phyloP scores from a whole-genome alignment of 331 rosid species.

The Telfairia occidentalis region DNA sequence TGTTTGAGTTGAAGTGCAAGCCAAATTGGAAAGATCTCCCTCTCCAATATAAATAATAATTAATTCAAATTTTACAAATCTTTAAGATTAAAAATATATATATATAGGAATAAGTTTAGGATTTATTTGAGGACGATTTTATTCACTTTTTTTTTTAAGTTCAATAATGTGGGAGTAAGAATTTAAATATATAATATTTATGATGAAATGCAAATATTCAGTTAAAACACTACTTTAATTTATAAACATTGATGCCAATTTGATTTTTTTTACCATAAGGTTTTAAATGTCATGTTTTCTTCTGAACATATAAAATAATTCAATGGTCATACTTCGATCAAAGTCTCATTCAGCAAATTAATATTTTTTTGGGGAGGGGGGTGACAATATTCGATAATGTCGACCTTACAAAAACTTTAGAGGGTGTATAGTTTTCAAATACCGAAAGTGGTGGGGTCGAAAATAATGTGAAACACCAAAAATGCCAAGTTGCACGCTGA shows the following conservation, averaged over 20 bases:
- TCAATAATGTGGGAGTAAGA: no score
- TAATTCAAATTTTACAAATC: background rate
- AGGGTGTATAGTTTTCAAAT: background rate
- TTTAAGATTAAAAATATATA: background rate
- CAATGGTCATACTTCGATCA: background rate
- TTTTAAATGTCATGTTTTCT: no score
- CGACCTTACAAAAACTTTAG: background rate
- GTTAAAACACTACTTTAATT: no score
- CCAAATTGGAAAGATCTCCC: background rate
- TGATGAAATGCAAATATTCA: no score
- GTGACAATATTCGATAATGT: background rate
- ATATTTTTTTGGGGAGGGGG: background rate
- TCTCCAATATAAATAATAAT: background rate
- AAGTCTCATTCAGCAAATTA: background rate
- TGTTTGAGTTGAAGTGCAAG: constrained; percentile 1
- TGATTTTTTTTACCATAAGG: no score
- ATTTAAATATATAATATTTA: no score
- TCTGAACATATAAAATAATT: no score
- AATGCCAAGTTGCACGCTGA: constrained; percentile 7
- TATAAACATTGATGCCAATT: no score
- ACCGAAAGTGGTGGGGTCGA: constrained; percentile 3
- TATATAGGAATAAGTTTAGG: background rate
- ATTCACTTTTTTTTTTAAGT: no score
- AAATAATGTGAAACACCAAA: background rate
- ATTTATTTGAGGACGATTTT: background rate